Conservation (phyloP, 371 early-diverging fungal genomes). For the Blakeslea trispora region DNA sequence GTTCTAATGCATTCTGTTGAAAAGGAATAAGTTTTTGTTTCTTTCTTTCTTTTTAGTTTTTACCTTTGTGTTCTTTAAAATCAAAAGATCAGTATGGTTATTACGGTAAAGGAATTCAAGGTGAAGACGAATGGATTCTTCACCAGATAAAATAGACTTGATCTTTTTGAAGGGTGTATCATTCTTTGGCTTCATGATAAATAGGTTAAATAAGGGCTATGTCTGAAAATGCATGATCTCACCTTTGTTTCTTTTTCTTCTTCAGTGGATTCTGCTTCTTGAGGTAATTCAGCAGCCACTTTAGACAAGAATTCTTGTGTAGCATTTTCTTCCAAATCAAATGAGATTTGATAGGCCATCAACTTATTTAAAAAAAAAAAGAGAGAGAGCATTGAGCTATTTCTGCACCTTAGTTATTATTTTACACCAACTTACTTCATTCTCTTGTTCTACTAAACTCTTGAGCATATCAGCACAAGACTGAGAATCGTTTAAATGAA, state of each 20-base stretch:
- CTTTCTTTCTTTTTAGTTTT: background rate
- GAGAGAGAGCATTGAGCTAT: slow-evolving; percentile 19
- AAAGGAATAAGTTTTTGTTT: background rate
- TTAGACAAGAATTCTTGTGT: slow-evolving; percentile 90
- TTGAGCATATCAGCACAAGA: slow-evolving; percentile 76
- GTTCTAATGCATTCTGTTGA: slow-evolving; percentile 81
- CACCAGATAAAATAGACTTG: slow-evolving; percentile 82
- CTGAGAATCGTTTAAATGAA: slow-evolving; percentile 81
- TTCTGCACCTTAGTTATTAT: background rate
- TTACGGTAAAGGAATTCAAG: slow-evolving; percentile 94
- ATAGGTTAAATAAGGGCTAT: too few relatives aligned
- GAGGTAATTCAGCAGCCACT: slow-evolving; percentile 66
- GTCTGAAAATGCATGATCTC: too few relatives aligned
- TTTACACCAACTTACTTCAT: slow-evolving; percentile 46
- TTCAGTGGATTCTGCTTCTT: slow-evolving; percentile 49
- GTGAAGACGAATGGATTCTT: slow-evolving; percentile 84
- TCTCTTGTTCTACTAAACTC: slow-evolving; percentile 57
- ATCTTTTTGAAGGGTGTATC: slow-evolving; percentile 54
- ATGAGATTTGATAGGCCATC: slow-evolving; percentile 96
- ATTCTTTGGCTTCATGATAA: slow-evolving; percentile 26
- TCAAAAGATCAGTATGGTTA: slow-evolving; percentile 92
- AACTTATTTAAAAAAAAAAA: too few relatives aligned
- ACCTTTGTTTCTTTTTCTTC: slow-evolving; percentile 49
- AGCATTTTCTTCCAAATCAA: slow-evolving; percentile 94
- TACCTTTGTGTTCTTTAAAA: slow-evolving; percentile 91